Evolutionary conservation across 345 rosid genomes (phyloP), one percentile per base, ranked within the genome.

Genomic region (Gossypium anomalum): DNA sequence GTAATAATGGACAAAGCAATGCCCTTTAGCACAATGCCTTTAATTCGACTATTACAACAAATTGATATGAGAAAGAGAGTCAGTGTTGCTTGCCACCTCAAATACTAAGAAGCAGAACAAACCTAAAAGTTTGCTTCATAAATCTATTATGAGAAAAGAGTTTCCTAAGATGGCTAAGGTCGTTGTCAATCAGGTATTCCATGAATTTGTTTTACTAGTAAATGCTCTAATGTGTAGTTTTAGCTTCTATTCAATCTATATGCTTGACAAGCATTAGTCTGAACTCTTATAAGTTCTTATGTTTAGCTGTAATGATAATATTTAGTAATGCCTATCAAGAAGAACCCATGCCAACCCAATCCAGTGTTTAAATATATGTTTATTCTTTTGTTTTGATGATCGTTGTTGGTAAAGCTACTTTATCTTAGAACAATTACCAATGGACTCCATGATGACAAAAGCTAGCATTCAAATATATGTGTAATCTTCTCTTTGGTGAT

Each of bases 41-140:
- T 27, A 27, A 25, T 27, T 27, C 29, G 3, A 27, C 3, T 27
- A 27, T 27, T 27, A 27, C 3, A 27, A 0, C 29, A 27, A 27
- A 27, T 27, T 27, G 3, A 27, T 27, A 27, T 27, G 0, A 27
- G 29, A 27, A 27, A 2, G 29, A 27, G 29, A 25, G 27, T 80
- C 82, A 48, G 87, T 92, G 67, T 81, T 91, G 70, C 86, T 94
- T 7, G 90, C 90, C 15, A 92, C 97, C 4, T 78, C 88, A 22
- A 94, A 91, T 90, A 89, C 92, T 72, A 94, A 87, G 90, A 88
- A 88, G 81, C 97, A 83, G 84, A 89, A 89, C 87, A 89, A 86
- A 64, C 97, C 94, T 51, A 53, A 86, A 25, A 67, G 80, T 57
- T 76, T 85, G 75, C 82, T 87, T 76, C 89, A 88, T 80, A 92